Conservation (phyloP, 2,329 filamentous ascomycete genomes). For the Capronia epimyces region DNA sequence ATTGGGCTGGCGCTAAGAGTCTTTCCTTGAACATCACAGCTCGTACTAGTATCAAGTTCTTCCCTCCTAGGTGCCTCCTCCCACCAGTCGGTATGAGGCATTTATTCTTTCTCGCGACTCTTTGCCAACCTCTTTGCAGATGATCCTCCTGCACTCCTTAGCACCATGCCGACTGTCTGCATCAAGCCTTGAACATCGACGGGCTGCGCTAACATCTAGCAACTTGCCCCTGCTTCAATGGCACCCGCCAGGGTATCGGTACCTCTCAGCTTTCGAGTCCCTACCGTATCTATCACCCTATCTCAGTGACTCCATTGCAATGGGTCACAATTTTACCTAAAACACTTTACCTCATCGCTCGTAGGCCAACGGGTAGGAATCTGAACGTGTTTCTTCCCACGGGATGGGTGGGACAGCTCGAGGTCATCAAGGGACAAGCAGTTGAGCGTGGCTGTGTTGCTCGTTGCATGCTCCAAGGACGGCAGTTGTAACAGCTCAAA, state of each 20-base stretch:
- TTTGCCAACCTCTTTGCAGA: background rate
- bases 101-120: background rate
- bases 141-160: background rate
- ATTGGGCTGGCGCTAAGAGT: background rate
- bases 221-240: too few species aligned
- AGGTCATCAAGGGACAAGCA: background rate
- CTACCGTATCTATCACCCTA: too few species aligned
- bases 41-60: background rate
- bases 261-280: too few species aligned
- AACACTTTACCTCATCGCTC: too few species aligned
- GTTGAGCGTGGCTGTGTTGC: slow-evolving; percentile 2
- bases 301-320: too few species aligned
- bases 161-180: background rate
- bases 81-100: background rate
- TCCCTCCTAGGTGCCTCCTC: background rate
- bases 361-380: too few species aligned
- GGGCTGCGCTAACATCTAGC: too few species aligned
- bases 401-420: too few species aligned
- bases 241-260: too few species aligned
- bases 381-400: too few species aligned
- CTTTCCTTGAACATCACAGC: background rate
- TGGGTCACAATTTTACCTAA: too few species aligned
- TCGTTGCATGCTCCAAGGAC: background rate
- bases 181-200: background rate
- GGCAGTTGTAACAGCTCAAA: background rate